Percentiles rank a stretch among this genome's conserved stretches.
phyloP scores from a whole-genome alignment of 2,329 filamentous ascomycete species.

The Penicillium psychrosexuale region DNA sequence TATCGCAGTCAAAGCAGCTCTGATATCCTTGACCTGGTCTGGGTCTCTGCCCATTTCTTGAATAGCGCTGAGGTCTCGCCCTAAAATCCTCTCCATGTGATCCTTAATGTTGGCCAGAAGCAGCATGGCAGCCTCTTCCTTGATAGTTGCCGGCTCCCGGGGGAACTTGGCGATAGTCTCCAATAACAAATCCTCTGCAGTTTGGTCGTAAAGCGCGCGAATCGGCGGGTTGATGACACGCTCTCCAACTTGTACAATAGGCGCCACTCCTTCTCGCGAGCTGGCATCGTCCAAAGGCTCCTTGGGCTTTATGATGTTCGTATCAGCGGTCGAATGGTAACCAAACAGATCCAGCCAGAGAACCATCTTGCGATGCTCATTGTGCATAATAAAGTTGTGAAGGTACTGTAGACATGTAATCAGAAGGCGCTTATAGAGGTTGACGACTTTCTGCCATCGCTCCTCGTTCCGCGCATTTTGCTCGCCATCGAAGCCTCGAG shows the following conservation, averaged over 20 bases:
- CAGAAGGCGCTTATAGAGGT: conserved; percentile 63
- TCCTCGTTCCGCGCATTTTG: conserved; percentile 60
- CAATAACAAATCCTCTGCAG: conserved; percentile 42
- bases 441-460: conserved; percentile 64
- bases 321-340: conserved; percentile 49
- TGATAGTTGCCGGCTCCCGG: conserved; percentile 43
- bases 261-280: conserved; percentile 40
- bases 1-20: conserved; percentile 43
- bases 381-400: conserved; percentile 64
- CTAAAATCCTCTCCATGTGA: conserved; percentile 48
- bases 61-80: conserved; percentile 43
- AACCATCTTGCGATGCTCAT: conserved; percentile 63
- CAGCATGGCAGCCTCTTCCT: conserved; percentile 48
- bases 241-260: conserved; percentile 44
- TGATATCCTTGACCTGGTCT: conserved; percentile 45
- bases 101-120: conserved; percentile 49
- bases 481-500: conserved; percentile 63
- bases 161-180: conserved; percentile 47
- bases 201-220: conserved; percentile 43
- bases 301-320: conserved; percentile 45
- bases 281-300: conserved; percentile 41
- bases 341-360: conserved; percentile 65
- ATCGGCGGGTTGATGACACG: conserved; percentile 43
- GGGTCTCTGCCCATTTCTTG: conserved; percentile 47
- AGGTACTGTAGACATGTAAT: conserved; percentile 65